A percentile compares a stretch with the other conserved stretches of the same genome.
phyloP scores from a whole-genome alignment of 768 basidiomycete species.

The Leccinum barrowsii region DNA sequence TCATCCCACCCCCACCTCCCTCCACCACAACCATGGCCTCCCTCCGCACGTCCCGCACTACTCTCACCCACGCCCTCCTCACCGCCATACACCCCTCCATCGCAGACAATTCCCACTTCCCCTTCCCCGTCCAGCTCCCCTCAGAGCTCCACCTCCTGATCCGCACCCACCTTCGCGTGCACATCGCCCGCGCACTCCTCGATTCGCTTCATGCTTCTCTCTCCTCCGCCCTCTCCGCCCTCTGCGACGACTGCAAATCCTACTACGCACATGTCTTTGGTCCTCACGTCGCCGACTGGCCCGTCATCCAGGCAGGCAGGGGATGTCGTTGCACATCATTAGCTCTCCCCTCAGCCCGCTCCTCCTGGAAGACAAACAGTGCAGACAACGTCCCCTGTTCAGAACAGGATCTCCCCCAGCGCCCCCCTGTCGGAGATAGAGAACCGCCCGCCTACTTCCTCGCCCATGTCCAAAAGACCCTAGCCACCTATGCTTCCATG shows the following conservation, averaged over 20 bases:
- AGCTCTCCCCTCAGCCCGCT: conserved; percentile 11
- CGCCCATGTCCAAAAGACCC: conserved; percentile 41
- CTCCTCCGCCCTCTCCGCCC: conserved; percentile 21
- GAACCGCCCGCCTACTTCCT: conserved; percentile 33
- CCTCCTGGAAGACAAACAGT: conserved; percentile 7
- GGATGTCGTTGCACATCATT: conserved; percentile 43
- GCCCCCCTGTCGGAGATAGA: conserved; percentile 30
- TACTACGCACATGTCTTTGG: conserved; percentile 56
- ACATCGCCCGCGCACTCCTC: conserved; percentile 41
- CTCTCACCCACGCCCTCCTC: conserved; percentile 52
- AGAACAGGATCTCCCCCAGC: conserved; percentile 23
- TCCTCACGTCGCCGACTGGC: conserved; percentile 50
- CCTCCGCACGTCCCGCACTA: conserved; percentile 38
- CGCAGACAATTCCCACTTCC: conserved; percentile 23
- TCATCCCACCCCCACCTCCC: neutral
- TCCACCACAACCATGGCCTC: conserved; percentile 12
- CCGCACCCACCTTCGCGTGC: conserved; percentile 43
- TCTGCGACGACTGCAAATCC: conserved; percentile 48
- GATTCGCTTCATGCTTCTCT: conserved; percentile 42
- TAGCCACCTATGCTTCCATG: conserved; percentile 45
- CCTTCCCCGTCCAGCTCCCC: conserved; percentile 36
- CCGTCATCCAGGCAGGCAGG: conserved; percentile 41
- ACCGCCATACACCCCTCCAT: conserved; percentile 46
- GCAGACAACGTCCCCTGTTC: conserved; percentile 8
- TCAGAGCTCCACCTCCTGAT: conserved; percentile 52